Conservation (phyloP, 1,139 yeast species). For the Diutina siamensis region DNA sequence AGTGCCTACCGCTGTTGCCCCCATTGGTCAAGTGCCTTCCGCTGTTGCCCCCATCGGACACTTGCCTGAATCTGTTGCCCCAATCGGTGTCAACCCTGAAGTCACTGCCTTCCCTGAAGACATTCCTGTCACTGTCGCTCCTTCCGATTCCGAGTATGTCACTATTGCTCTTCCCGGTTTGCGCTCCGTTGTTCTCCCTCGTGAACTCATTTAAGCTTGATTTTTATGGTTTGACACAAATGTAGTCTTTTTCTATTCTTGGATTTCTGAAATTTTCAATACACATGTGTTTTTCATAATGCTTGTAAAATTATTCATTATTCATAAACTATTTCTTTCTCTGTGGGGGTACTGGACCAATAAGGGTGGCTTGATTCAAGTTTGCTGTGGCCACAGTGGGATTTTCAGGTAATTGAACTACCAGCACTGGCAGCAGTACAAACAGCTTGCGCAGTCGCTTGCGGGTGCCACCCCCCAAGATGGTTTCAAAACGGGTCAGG, state of each 20-base stretch:
- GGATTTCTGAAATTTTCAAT: too few species aligned
- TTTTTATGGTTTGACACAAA: too few species aligned
- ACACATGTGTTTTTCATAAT: too few species aligned
- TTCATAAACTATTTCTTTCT: not conserved
- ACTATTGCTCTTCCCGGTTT: not conserved
- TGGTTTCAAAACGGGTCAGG: not conserved
- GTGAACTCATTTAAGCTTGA: too few species aligned
- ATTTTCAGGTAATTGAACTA: conserved; percentile 1
- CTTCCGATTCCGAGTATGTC: not conserved
- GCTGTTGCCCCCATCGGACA: not conserved
- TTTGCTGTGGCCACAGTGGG: conserved; percentile 5
- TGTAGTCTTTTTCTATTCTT: too few species aligned
- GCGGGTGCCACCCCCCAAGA: not conserved
- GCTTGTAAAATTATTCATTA: too few species aligned
- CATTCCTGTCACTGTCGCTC: not conserved
- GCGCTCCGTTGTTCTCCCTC: too few species aligned
- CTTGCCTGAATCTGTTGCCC: too few species aligned
- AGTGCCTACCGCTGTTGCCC: not conserved
- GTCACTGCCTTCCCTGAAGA: not conserved
- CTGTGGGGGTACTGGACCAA: not conserved
- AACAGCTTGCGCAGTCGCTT: not conserved
- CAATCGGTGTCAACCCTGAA: too few species aligned
- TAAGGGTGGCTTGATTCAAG: not conserved
- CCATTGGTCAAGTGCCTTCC: not conserved
- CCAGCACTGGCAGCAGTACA: conserved; percentile 5